Conservation (phyloP, 129 eudicot genomes). For the Logfia minima region DNA sequence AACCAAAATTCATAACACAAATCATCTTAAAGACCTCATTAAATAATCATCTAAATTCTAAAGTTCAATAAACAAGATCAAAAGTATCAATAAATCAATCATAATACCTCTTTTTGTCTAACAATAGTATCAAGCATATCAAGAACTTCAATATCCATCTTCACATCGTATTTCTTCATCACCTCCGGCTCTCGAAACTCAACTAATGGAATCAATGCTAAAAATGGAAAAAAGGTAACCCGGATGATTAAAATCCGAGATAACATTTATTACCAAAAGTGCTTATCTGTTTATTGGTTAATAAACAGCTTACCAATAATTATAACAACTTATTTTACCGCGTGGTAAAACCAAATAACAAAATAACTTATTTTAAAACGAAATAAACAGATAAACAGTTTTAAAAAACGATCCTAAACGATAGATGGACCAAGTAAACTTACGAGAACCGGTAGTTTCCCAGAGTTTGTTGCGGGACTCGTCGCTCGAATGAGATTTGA, state of each 20-base stretch:
- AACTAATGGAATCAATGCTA: conserved; percentile 74
- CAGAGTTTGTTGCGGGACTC: conserved; percentile 54
- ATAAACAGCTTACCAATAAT: no score
- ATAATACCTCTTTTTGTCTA: conserved; percentile 75
- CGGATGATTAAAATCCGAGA: not conserved
- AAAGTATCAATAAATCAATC: no score
- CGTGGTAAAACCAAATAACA: no score
- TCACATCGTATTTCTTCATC: conserved; percentile 61
- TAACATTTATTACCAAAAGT: no score
- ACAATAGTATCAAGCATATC: conserved; percentile 76
- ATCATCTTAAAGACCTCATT: not conserved
- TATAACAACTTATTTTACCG: no score
- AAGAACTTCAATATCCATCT: conserved; percentile 64
- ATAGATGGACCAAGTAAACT: conserved; percentile 10
- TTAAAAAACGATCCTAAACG: no score
- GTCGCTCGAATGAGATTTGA: conserved; percentile 33
- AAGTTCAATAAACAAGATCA: no score
- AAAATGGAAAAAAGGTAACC: not conserved
- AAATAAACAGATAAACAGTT: not conserved
- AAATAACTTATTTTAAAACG: conserved; percentile 46
- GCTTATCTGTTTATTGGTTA: no score
- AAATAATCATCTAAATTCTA: not conserved
- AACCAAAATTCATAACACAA: not conserved
- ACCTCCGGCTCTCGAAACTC: conserved; percentile 82
- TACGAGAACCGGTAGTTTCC: conserved; percentile 74